Evolutionary conservation across 768 basidiomycete genomes (phyloP), one percentile per base, ranked within the genome.

Genomic region (Pleurotus djamor): DNA sequence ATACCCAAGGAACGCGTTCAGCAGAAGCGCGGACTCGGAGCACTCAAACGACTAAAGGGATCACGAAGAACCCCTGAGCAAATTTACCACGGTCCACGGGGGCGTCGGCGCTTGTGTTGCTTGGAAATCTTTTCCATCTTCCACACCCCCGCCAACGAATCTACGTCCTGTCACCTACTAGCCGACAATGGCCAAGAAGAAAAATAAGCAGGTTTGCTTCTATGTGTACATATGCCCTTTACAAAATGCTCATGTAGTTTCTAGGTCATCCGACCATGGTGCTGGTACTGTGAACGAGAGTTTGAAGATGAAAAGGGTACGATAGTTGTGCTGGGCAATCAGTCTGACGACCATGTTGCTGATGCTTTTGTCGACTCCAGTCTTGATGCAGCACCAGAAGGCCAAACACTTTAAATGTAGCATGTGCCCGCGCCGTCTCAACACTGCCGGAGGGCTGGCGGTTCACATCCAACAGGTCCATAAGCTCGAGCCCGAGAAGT

Each of bases 391-490:
- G 74, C 96, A 99, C 74, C 96, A 99, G 71, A 98, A 98, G 76
- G 96, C 97, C 10, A 99, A 99, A 73, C 96, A 98, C 71, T 99
- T 98, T 82, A 97, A 97, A 73, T 98, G 97, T 68, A 87, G 88
- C 61, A 87, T 96, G 83, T 98, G 96, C 71, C 96, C 97, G 16
- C 82, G 97, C 61, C 85, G 95, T 64, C 77, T 99, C 62, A 98
- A 99, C 69, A 98, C 96, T 2, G 97, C 97, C 3, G 97, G 97
- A 65, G 97, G 97, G 72, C 79, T 99, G 33, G 96, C 95, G 5
- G 97, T 98, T 3, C 97, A 99, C 70, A 92, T 96, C 56, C 96
- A 98, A 70, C 97, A 99, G 71, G 97, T 99, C 0, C 97, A 98
- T 74, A 99, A 99, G 72, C 87, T 97, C n/a, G 96, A 97, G 67